Evolutionary conservation across 2,329 filamentous ascomycete genomes (phyloP).

Genomic region (Leptographium wingfieldii): DNA sequence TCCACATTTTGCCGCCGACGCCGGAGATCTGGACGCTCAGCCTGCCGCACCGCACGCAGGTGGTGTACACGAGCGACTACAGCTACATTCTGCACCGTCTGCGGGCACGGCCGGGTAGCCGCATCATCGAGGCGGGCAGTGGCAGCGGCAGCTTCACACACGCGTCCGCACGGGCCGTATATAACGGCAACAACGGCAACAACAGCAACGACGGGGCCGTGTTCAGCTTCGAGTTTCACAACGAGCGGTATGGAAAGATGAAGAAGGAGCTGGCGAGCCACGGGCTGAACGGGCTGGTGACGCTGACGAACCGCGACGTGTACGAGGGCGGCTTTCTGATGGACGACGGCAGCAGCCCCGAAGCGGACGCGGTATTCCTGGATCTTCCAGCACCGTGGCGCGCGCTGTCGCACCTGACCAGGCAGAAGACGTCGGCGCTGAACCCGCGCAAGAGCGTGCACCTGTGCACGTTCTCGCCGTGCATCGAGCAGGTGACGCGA

Average conservation of each 20-base stretch:
- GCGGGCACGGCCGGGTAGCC: constrained; percentile 57
- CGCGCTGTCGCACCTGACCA: constrained; percentile 62
- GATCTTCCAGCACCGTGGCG: constrained; percentile 74
- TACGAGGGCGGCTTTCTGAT: constrained; percentile 63
- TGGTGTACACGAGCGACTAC: constrained; percentile 79
- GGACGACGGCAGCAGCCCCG: constrained; percentile 42
- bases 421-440: constrained; percentile 43
- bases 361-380: constrained; percentile 61
- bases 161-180: constrained; percentile 62
- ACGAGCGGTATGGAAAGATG: constrained; percentile 57
- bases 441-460: constrained; percentile 60
- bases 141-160: constrained; percentile 79
- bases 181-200: constrained; percentile 37
- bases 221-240: constrained; percentile 74
- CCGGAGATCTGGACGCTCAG: constrained; percentile 74
- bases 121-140: constrained; percentile 70
- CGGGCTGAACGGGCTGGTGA: constrained; percentile 46
- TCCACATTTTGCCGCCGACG: constrained; percentile 66
- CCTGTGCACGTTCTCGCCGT: constrained; percentile 91
- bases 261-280: constrained; percentile 57
- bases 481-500: constrained; percentile 87
- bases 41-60: constrained; percentile 70
- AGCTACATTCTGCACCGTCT: constrained; percentile 72
- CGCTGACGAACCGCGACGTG: constrained; percentile 67
- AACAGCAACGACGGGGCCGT: constrained; percentile 48